These are phyloP conservation scores for Fusarium illudens DNA, from an alignment of 2,329 filamentous ascomycete genomes.

Conservation along the genomic window DNA sequence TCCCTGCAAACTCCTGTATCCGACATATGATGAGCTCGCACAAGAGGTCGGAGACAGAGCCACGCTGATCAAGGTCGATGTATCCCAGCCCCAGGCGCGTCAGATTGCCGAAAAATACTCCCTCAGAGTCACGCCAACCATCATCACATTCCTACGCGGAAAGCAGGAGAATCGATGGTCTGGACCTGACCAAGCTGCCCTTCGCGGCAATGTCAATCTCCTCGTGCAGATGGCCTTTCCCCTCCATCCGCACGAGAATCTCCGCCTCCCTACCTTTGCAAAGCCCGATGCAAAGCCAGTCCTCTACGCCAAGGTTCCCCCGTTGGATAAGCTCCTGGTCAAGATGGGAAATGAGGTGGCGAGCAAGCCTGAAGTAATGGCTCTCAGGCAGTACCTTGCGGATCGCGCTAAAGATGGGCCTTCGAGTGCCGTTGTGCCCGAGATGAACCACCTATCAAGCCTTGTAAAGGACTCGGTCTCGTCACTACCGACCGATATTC, in stretches of 20 bases:
- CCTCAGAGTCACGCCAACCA: constrained; percentile 84
- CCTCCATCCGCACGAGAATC: constrained; percentile 75
- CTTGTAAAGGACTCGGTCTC: constrained; percentile 66
- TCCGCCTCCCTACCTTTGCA: constrained; percentile 76
- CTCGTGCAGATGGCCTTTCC: constrained; percentile 79
- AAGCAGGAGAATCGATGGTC: constrained; percentile 81
- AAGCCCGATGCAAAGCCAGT: constrained; percentile 71
- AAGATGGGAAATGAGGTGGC: constrained; percentile 74
- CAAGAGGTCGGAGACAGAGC: constrained; percentile 74
- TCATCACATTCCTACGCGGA: constrained; percentile 83
- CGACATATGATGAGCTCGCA: constrained; percentile 81
- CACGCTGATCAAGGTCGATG: constrained; percentile 84
- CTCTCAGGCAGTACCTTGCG: constrained; percentile 76
- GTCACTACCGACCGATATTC: constrained; percentile 66
- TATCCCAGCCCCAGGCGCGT: constrained; percentile 69
- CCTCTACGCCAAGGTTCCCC: constrained; percentile 79
- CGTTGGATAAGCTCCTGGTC: constrained; percentile 79
- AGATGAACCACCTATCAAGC: constrained; percentile 70
- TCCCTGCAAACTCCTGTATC: constrained; percentile 85
- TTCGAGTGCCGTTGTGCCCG: constrained; percentile 74
- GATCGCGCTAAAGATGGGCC: constrained; percentile 64
- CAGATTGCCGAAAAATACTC: constrained; percentile 71
- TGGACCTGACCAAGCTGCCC: constrained; percentile 73
- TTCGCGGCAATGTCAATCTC: constrained; percentile 77
- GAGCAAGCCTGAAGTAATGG: constrained; percentile 67